A percentile compares a stretch with the other conserved stretches of the same genome.
Conservation (phyloP, 345 rosid species). For the Carallia pectinifolia region DNA sequence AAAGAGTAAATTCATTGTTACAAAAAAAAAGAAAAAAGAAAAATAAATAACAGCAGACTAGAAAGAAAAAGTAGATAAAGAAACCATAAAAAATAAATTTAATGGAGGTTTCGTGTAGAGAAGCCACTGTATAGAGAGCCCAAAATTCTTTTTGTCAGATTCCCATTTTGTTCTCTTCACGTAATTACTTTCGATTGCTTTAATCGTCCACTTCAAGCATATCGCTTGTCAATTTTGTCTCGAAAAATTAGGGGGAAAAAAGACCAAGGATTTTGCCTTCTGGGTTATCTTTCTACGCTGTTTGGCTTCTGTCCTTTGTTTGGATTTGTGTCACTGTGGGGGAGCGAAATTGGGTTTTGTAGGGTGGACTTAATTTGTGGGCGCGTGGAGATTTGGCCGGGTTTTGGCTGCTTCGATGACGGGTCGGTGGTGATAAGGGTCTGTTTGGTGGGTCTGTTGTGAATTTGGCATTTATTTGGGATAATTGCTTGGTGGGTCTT, state of each 20-base stretch:
- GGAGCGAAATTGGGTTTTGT: conserved; percentile 1
- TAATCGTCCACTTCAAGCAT: conserved; percentile 10
- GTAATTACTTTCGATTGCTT: conserved; percentile 40
- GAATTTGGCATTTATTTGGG: conserved; percentile 21
- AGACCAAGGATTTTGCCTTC: background rate
- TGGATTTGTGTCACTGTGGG: background rate
- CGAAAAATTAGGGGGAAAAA: background rate
- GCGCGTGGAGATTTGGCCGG: conserved; percentile 6
- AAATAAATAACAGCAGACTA: background rate
- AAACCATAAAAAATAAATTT: conserved; percentile 4
- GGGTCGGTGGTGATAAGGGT: conserved; percentile 18
- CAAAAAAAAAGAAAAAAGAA: too few species aligned
- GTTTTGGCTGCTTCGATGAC: conserved; percentile 18
- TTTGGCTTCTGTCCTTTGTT: background rate
- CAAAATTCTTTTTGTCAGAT: conserved; percentile 22
- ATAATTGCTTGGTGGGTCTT: conserved; percentile 22
- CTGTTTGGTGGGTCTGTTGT: conserved; percentile 15
- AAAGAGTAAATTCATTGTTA: background rate
- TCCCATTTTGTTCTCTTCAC: conserved; percentile 42
- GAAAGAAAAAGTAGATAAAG: background rate
- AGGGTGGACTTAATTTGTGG: conserved; percentile 18
- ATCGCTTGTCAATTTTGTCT: background rate
- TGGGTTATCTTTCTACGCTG: background rate
- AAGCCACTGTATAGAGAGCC: conserved; percentile 28
- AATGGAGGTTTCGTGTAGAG: conserved; percentile 53